phyloP scores from a whole-genome alignment of 148 eudicot genomes.

The Diospyros kaki region DNA sequence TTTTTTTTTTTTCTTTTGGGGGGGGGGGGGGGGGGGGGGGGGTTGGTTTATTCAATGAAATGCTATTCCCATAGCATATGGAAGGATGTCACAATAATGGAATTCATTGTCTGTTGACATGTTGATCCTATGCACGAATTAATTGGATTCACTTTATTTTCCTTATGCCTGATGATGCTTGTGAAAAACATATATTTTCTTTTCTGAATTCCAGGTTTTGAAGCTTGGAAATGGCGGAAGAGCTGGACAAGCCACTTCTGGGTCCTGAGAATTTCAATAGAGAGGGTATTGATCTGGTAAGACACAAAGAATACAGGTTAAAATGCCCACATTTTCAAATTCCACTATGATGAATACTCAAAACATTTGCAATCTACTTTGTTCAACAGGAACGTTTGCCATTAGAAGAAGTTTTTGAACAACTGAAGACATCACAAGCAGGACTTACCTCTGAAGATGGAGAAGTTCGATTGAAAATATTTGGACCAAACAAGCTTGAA shows the following conservation, averaged over 20 bases:
- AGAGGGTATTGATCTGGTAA: slow-evolving; percentile 74
- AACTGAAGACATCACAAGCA: slow-evolving; percentile 41
- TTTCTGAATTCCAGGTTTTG: slow-evolving; percentile 14
- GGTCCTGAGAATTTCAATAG: slow-evolving; percentile 51
- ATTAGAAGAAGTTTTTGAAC: slow-evolving; percentile 54
- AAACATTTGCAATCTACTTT: slow-evolving; percentile 8
- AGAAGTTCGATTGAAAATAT: slow-evolving; percentile 47
- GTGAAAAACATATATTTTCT: neutral
- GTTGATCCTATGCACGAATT: too few species aligned
- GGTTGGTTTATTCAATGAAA: too few species aligned
- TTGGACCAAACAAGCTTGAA: slow-evolving; percentile 74
- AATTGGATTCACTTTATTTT: too few species aligned
- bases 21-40: too few species aligned
- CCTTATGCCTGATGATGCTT: too few species aligned
- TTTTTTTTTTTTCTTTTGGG: too few species aligned
- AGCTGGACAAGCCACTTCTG: slow-evolving; percentile 48
- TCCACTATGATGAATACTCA: neutral
- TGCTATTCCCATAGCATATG: too few species aligned
- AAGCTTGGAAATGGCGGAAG: slow-evolving; percentile 47
- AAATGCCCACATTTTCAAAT: neutral
- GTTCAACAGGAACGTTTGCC: slow-evolving; percentile 57
- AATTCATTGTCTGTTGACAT: too few species aligned
- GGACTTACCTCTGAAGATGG: slow-evolving; percentile 62
- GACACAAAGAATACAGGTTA: neutral
- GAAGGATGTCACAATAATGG: too few species aligned